phyloP scores from a whole-genome alignment of 495 filamentous ascomycete genomes.

The Chaetomium fimeti region DNA sequence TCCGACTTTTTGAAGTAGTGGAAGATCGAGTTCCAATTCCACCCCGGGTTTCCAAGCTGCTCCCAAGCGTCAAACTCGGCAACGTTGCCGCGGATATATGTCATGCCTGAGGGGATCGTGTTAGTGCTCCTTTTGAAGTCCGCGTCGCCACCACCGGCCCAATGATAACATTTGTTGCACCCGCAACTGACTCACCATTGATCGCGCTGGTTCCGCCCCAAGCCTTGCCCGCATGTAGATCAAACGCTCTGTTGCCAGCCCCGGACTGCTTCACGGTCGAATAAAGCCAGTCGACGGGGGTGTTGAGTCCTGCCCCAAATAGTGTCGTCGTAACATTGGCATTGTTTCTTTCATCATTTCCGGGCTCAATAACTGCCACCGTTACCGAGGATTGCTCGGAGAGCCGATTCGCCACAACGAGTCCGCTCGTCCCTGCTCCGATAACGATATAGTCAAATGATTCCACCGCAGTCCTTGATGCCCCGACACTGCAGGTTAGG shows the following conservation, averaged over 20 bases:
- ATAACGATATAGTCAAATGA: conserved; percentile 10
- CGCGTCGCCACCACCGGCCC: too few relatives aligned
- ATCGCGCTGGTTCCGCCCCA: conserved; percentile 15
- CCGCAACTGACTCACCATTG: background rate
- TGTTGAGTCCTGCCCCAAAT: background rate
- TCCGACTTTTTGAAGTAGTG: conserved; percentile 16
- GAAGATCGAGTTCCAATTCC: conserved; percentile 13
- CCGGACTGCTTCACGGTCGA: background rate
- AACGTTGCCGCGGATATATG: conserved; percentile 13
- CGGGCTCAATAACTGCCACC: conserved; percentile 8
- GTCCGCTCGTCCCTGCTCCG: conserved; percentile 7
- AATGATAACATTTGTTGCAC: too few relatives aligned
- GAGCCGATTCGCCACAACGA: conserved; percentile 6
- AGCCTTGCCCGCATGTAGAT: conserved; percentile 3
- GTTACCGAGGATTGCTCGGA: conserved; percentile 2
- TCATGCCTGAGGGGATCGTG: background rate
- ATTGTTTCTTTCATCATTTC: conserved; percentile 10
- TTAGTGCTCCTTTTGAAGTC: background rate
- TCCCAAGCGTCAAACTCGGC: conserved; percentile 16
- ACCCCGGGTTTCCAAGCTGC: conserved; percentile 15
- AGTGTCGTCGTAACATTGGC: background rate
- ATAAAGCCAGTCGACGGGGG: conserved; percentile 11
- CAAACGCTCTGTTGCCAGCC: background rate
- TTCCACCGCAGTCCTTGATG: background rate
- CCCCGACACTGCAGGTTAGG: too few relatives aligned